These are phyloP conservation scores for Paraleonurus japonicus DNA, from an alignment of 257 asterid species.

Conservation along the genomic window DNA sequence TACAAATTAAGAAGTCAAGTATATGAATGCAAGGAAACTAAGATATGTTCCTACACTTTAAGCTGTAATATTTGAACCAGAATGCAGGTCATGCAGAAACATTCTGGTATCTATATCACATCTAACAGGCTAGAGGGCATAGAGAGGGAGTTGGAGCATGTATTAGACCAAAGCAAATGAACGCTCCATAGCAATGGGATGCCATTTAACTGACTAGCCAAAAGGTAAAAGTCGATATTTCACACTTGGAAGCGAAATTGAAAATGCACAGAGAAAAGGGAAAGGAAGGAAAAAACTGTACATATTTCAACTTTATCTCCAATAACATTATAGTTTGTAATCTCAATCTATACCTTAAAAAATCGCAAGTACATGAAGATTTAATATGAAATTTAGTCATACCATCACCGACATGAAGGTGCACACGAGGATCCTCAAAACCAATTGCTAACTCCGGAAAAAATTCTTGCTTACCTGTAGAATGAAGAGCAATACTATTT, in stretches of 20 bases:
- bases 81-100: not conserved
- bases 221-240: not conserved
- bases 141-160: too few species aligned
- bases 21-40: not conserved
- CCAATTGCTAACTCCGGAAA: constrained; percentile 94
- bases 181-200: too few species aligned
- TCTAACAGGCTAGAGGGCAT: too few species aligned
- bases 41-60: not conserved
- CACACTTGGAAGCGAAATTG: constrained; percentile 1
- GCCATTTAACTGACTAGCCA: too few species aligned
- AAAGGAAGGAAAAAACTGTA: not conserved
- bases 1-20: not conserved
- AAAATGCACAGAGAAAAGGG: not conserved
- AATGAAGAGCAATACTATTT: constrained; percentile 1
- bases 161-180: too few species aligned
- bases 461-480: constrained; percentile 85
- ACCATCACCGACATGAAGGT: constrained; percentile 97
- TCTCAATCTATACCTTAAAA: constrained; percentile 6
- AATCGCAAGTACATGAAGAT: constrained; percentile 6
- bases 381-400: constrained; percentile 19
- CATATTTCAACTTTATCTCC: not conserved
- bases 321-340: not conserved
- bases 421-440: constrained; percentile 93
- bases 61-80: not conserved
- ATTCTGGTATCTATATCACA: too few species aligned